Evolutionary conservation across 208 protist genomes (phyloP).

Genomic region (Porcisia deanei): DNA sequence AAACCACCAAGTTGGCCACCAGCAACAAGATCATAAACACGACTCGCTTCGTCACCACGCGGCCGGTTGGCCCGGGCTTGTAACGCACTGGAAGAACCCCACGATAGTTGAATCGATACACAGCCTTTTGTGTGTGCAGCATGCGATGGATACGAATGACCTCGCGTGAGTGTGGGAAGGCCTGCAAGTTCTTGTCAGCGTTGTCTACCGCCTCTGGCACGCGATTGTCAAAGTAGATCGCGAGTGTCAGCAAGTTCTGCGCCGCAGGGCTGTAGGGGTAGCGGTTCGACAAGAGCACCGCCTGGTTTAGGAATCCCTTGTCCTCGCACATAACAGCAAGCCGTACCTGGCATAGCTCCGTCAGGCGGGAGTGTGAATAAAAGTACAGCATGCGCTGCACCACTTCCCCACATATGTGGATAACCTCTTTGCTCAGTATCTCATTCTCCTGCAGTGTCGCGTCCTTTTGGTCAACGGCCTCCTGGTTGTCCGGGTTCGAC

Average conservation of each 20-base stretch:
- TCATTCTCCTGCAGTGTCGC: constrained; percentile 34
- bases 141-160: constrained; percentile 42
- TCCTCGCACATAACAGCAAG: constrained; percentile 38
- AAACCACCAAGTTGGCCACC: constrained; percentile 39
- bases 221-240: constrained; percentile 66
- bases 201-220: constrained; percentile 72
- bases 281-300: constrained; percentile 51
- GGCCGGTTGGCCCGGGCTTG: constrained; percentile 35
- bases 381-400: constrained; percentile 51
- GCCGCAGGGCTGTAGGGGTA: constrained; percentile 61
- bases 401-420: constrained; percentile 50
- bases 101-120: constrained; percentile 77
- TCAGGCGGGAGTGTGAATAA: constrained; percentile 56
- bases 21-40: constrained; percentile 52
- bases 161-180: constrained; percentile 64
- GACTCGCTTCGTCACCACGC: constrained; percentile 58
- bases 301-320: constrained; percentile 46
- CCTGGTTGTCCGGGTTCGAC: constrained; percentile 13
- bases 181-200: constrained; percentile 62
- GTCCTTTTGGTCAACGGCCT: constrained; percentile 20
- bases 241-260: constrained; percentile 71
- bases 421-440: constrained; percentile 40
- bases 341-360: constrained; percentile 38
- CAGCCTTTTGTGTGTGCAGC: constrained; percentile 45
- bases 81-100: constrained; percentile 58